phyloP scores from a whole-genome alignment of 345 rosid species.

The Lepidium sativum region DNA sequence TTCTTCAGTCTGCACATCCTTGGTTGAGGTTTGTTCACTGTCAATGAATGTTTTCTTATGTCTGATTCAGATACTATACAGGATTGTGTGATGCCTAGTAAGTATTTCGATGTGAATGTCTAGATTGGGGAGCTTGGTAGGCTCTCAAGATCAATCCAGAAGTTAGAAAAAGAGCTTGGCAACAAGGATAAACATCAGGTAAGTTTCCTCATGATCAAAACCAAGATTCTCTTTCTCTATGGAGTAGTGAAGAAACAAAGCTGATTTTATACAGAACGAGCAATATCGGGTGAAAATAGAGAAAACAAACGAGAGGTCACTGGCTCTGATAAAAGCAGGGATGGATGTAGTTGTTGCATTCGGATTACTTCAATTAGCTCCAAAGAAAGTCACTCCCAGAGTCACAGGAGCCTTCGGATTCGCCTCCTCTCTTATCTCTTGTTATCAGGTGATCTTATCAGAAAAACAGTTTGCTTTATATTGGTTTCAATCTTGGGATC shows the following conservation, averaged over 20 bases:
- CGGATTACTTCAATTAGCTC: slow-evolving; percentile 86
- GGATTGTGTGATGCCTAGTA: not conserved
- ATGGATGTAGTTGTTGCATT: slow-evolving; percentile 81
- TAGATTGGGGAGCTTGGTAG: slow-evolving; percentile 90
- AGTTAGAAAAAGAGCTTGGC: slow-evolving; percentile 66
- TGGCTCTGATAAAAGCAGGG: slow-evolving; percentile 71
- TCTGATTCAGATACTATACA: not conserved
- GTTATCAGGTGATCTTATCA: slow-evolving; percentile 44
- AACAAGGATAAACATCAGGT: slow-evolving; percentile 58
- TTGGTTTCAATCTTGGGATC: not conserved
- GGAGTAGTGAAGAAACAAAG: not conserved
- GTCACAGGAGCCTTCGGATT: slow-evolving; percentile 89
- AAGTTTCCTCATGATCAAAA: slow-evolving; percentile 1
- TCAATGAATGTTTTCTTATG: not conserved
- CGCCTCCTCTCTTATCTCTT: slow-evolving; percentile 70
- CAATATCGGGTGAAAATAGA: slow-evolving; percentile 55
- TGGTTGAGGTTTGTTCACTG: slow-evolving; percentile 66
- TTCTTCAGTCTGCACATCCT: slow-evolving; percentile 66
- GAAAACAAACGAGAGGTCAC: slow-evolving; percentile 80
- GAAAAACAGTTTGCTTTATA: not conserved
- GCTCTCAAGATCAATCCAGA: slow-evolving; percentile 71
- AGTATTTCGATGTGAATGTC: not conserved
- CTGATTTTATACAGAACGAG: slow-evolving; percentile 49
- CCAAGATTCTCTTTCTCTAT: not conserved
- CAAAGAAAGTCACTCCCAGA: slow-evolving; percentile 89